These are phyloP conservation scores for Trichosporon sp. DNA, from an alignment of 1,284 basidiomycete species.

Conservation along the genomic window DNA sequence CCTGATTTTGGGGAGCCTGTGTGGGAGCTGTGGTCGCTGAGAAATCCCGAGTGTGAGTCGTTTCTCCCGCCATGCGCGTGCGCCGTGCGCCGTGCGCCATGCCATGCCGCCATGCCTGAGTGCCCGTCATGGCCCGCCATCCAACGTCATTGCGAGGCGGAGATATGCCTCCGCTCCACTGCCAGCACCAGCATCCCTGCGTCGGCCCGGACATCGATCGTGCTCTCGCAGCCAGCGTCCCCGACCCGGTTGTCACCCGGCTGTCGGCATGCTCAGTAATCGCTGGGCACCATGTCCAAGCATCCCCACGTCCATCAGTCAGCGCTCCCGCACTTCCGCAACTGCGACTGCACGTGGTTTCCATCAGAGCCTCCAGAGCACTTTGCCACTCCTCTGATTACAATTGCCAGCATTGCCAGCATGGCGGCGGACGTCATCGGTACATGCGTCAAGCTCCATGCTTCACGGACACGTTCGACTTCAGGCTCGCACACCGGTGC, in stretches of 20 bases:
- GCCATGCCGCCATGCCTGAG: not conserved
- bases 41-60: constrained; percentile 2
- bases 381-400: too few relatives aligned
- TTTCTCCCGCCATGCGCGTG: not conserved
- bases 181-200: not conserved
- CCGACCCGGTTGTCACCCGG: not conserved
- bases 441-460: too few relatives aligned
- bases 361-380: too few relatives aligned
- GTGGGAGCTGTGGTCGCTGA: not conserved
- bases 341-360: not conserved
- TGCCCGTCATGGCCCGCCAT: not conserved
- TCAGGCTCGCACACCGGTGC: not conserved
- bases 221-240: not conserved
- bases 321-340: not conserved
- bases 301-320: not conserved
- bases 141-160: not conserved
- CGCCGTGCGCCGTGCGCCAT: too few relatives aligned
- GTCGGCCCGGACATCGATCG: not conserved
- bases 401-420: too few relatives aligned
- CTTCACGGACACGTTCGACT: not conserved
- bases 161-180: constrained; percentile 4
- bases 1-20: not conserved
- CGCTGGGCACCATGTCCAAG: not conserved
- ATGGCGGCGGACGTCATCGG: too few relatives aligned
- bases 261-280: not conserved